Base-by-base conservation (phyloP, 345 rosid species). In the Sapria himalayana region DNA sequence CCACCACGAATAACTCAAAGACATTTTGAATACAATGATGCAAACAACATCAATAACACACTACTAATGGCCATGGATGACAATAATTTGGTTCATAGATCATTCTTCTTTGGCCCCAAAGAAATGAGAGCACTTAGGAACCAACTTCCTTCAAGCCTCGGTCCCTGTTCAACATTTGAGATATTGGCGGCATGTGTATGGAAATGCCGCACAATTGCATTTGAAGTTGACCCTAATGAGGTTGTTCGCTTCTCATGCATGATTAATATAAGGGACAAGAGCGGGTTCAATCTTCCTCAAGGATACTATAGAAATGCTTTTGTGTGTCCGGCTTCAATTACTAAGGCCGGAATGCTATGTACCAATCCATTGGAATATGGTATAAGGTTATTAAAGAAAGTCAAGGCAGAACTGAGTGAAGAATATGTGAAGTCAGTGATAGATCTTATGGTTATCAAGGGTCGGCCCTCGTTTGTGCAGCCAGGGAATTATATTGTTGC, bases 281-380 rank as follows among this genome's bases (percentile, higher is more conserved):
- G 14, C 2, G 17, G 31, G 12, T 33, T 46, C 3, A 33, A 39
- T 9, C 52, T 49, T 2, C 53, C 57, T 0, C 22, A 39, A 10
- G 63, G 63, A 0, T 58, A 39, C 37, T 51, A 46, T 9, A 53
- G 57, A 1, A 51, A 45, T 10, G 49, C 29, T 2, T 12, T 52
- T 22, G 63, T 39, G 1, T 51, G 25, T 5, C 43, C 53, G 7
- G 49, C 19, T 7, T 52, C 58, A 2, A 33, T 46, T 5, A 39
- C 49, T 1, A 51, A 33, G 1, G 53, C 63, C 0, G 22, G 25
- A 14, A 32, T 44, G 3, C 41, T 50, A 2, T 15, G 13, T 13
- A 1, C 8, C 9, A 51, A 50, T 10, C 38, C 57, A 7, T 24
- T 57, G 22, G 57, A 43, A 0, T 34, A 39, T 51, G 56, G 43